Base-by-base conservation (phyloP, 78 protist genomes). In the Polysphondylium violaceum region DNA sequence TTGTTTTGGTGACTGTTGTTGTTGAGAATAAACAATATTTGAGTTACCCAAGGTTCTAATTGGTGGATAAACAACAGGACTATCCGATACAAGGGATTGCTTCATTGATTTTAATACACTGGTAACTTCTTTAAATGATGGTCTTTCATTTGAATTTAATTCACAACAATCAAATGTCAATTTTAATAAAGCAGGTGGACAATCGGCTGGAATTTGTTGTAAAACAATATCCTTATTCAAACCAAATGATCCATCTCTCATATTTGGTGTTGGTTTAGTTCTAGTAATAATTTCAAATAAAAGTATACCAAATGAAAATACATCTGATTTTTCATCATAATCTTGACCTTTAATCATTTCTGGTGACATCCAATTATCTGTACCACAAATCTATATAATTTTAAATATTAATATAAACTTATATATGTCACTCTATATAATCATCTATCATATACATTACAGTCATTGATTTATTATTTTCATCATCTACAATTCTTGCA, bases 301-400 rank as follows among this genome's bases (percentile, higher is more conserved):
- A 5, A 83, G 33, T 51, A 83, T 69, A 47, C 91, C 91, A 83
- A 83, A 83, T 69, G 91, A 83, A 56, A 83, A 83, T 9, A 83
- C 76, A 83, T 83, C 91, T 29, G 72, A 83, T 25, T 50, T 83
- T 50, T 83, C 79, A 29, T 83, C 91, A 69, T 83, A 83, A 59
- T 83, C 91, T 33, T 69, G 58, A 29, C 91, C 91, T 16, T 44
- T 67, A 25, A 83, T 83, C 91, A 83, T 83, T 36, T 83, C 78
- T 72, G 78, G 78, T 69, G 76, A 63, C 91, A 83, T 83, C 91
- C 91, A 83, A 59, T 83, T 83, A 59, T 83, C 91, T 43, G 91
- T 83, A n/a, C 91, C 91, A 69, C 91, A 83, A 69, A 83, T 83
- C 6, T 14, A 47, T 14, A 47, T 14, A 47, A 47, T 14, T 14